Evolutionary conservation across 2,329 filamentous ascomycete genomes (phyloP), one percentile per base, ranked within the genome.

Genomic region (Aspergillus vadensis): DNA sequence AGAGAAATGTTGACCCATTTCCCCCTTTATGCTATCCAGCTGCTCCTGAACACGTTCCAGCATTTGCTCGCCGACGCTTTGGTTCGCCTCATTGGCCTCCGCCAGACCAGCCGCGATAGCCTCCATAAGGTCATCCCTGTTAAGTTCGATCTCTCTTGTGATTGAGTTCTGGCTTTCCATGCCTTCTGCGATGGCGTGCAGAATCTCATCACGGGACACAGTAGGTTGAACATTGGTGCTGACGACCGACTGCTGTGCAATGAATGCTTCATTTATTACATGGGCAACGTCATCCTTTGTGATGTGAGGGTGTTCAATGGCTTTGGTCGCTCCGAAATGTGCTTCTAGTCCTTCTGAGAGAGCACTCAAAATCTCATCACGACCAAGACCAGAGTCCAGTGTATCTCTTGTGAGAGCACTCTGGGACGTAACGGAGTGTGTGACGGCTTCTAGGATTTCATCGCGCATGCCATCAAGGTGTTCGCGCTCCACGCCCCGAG

Each of bases 1-100:
- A 3, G 90, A 86, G 19, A 91, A 88, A 67, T 92, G 94, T 68
- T 94, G 86, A 73, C 93, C 92, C 73, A 89, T 86, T 67, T 88
- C 86, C 5, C 79, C 79, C 59, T 85, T 86, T 80, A 89, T 87
- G 43, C 82, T 82, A 39, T 86, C 81, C 23, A 88, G 77, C 38
- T 88, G 76, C 30, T 83, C 80, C 57, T 87, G 83, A 51, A 89
- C 80, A 47, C 84, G 84, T 53, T 83, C 69, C 56, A 88, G 74
- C n/a, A 88, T 83, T 62, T 86, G 81, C 52, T 86, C 84, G 27
- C 85, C 83, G 60, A 86, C 79, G 25, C 69, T 71, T 9, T 80
- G 75, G 54, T 82, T 82, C 6, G 84, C 77, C 3, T 83, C 79
- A 47, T 80, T 77, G 2, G 81, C 81, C 55, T 82, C 81, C 55